A percentile compares a stretch with the other conserved stretches of the same genome.
phyloP scores from a whole-genome alignment of 176 grass and related monocot species.

The Zea luxurians region DNA sequence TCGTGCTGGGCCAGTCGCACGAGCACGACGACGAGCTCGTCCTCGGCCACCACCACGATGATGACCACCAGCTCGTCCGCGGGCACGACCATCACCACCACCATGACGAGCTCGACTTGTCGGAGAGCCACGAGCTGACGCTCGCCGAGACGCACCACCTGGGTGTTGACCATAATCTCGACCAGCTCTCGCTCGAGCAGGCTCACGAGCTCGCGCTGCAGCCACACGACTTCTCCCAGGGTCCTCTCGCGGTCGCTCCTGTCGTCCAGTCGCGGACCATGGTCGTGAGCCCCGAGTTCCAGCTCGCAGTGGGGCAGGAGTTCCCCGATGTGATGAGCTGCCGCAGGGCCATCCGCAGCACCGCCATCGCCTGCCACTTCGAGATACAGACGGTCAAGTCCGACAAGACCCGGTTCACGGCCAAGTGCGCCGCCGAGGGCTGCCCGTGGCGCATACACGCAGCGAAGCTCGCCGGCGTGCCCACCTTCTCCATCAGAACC shows the following conservation, averaged over 20 bases:
- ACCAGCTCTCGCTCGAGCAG: slow-evolving; percentile 74
- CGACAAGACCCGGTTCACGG: slow-evolving; percentile 86
- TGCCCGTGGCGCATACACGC: slow-evolving; percentile 95
- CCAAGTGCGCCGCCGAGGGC: slow-evolving; percentile 72
- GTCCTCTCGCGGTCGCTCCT: slow-evolving; percentile 53
- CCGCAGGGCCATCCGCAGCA: slow-evolving; percentile 83
- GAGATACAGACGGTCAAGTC: slow-evolving; percentile 98
- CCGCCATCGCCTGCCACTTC: slow-evolving; percentile 90
- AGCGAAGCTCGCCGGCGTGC: slow-evolving; percentile 85
- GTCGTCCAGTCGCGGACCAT: slow-evolving; percentile 72
- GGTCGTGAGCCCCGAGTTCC: slow-evolving; percentile 61
- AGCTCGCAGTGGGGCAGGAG: slow-evolving; percentile 82
- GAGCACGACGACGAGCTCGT: slow-evolving; percentile 48
- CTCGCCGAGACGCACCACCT: slow-evolving; percentile 72
- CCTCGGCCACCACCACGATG: slow-evolving; percentile 65
- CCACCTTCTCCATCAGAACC: slow-evolving; percentile 87
- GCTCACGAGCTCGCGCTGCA: slow-evolving; percentile 73
- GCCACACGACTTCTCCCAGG: slow-evolving; percentile 58
- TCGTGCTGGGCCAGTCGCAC: slow-evolving; percentile 40
- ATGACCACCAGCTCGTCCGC: slow-evolving; percentile 59
- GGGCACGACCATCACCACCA: slow-evolving; percentile 62
- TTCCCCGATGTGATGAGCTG: slow-evolving; percentile 89
- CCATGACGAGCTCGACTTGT: slow-evolving; percentile 59
- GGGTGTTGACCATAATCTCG: slow-evolving; percentile 56
- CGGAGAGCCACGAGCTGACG: slow-evolving; percentile 68